A percentile compares a stretch with the other conserved stretches of the same genome.
phyloP scores from a whole-genome alignment of 164 flowering plant genomes.

The Chimonanthus praecox region DNA sequence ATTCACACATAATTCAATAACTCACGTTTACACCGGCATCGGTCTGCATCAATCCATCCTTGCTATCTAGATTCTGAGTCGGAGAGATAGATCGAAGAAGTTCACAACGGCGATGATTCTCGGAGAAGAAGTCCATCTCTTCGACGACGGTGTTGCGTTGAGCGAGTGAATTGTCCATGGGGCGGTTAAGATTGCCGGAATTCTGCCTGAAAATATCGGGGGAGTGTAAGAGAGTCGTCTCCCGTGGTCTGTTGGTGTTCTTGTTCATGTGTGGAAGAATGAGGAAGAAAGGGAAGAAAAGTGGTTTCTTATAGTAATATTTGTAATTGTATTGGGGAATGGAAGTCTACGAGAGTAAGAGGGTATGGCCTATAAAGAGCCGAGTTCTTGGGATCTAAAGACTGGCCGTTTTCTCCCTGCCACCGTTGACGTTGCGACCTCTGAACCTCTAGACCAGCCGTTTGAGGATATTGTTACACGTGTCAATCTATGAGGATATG shows the following conservation, averaged over 20 bases:
- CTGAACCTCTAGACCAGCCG: no score
- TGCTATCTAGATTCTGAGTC: neutral
- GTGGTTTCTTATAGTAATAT: no score
- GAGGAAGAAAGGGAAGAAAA: neutral
- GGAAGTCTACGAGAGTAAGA: conserved; percentile 9
- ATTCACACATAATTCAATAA: neutral
- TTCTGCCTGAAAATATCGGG: conserved; percentile 18
- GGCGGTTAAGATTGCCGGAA: neutral
- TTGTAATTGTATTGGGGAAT: neutral
- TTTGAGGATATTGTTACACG: no score
- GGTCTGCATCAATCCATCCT: neutral
- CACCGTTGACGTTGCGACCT: neutral
- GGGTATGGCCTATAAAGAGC: conserved; percentile 4
- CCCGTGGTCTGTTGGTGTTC: conserved; percentile 11
- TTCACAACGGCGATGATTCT: neutral
- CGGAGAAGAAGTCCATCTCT: conserved; percentile 34
- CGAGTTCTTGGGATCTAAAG: conserved; percentile 1
- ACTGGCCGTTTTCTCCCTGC: conserved; percentile 29
- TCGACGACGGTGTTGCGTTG: conserved; percentile 8
- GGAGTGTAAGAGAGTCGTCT: conserved; percentile 23
- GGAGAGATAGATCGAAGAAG: neutral
- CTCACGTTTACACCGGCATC: conserved; percentile 15
- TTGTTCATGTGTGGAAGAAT: conserved; percentile 15
- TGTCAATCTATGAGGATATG: no score
- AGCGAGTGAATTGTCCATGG: neutral